Evolutionary conservation across 192 early-diverging fungal species (phyloP), one percentile per base, ranked within the genome.

Genomic region (Helicostylum pulchrum): DNA sequence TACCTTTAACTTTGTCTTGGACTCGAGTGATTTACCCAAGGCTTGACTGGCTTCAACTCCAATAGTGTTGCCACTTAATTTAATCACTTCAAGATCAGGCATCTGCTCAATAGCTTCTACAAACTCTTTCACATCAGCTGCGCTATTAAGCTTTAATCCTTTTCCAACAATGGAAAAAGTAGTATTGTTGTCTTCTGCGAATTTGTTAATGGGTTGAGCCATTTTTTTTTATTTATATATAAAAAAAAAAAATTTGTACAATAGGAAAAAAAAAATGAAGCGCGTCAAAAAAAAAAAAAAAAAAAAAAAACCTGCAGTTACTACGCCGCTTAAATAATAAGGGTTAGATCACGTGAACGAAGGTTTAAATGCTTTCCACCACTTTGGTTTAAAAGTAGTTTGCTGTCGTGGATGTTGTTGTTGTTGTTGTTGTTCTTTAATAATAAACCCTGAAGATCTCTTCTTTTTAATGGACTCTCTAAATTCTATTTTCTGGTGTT

Each of bases 41-140:
- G 89, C 90, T 52, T 87, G 71, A 43, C 88, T 86, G 3, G 96
- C 96, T 59, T 95, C 93, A 42, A 97, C 88, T 36, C 94, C 93
- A 65, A 95, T 87, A 9, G 94, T 95, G 80, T 96, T 97, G 42
- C 96, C 96, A 66, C 86, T 88, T 36, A 96, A 73, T 34, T 81
- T 76, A 57, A 95, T 79, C 43, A 86, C 83, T 62, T 88, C 83
- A 43, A 91, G 81, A 59, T 80, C 79, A 51, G 86, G 77, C 63
- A 87, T 72, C n/a, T 65, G 75, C 15, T 71, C 57, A 49, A 98
- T 85, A 50, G 89, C 87, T 39, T 80, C 82, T 36, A 92, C 80
- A 67, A 90, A 94, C 15, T 75, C 80, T 53, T 82, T 81, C 58
- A 91, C 90, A 75, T 98, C 91, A 36, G 78, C 88, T 34, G 87